Conservation (phyloP, 225 moss, liverwort and hornwort genomes). For the Polytrichum formosum region DNA sequence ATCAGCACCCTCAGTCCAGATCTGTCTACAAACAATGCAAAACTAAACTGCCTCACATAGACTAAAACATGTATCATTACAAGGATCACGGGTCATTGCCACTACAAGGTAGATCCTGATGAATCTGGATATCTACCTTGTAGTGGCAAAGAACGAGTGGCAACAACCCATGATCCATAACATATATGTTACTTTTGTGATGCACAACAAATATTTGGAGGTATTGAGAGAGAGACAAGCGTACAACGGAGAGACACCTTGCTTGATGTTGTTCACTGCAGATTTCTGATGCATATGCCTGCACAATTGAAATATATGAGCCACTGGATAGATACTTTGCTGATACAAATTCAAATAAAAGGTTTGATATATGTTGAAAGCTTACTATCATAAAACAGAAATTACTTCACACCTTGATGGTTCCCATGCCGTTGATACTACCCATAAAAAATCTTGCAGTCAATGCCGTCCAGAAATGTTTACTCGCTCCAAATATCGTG, state of each 20-base stretch:
- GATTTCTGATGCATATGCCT: constrained; percentile 42
- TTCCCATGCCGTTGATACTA: constrained; percentile 54
- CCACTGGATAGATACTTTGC: no score
- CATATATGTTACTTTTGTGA: no score
- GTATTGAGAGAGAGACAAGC: neutral
- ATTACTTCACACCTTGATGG: constrained; percentile 36
- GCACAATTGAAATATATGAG: neutral
- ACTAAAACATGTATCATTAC: no score
- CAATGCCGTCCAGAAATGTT: constrained; percentile 49
- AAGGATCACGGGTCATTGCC: no score
- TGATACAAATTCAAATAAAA: no score
- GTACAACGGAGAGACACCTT: constrained; percentile 41
- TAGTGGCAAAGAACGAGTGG: no score
- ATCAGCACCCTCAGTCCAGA: neutral
- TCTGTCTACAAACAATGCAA: neutral
- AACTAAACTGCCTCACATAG: neutral
- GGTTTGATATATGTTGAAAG: no score
- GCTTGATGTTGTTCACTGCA: constrained; percentile 57
- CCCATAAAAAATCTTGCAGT: constrained; percentile 44
- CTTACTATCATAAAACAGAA: no score
- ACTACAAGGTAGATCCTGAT: no score
- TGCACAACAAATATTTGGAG: no score
- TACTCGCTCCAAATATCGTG: constrained; percentile 42
- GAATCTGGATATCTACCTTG: no score
- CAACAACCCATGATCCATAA: no score